These are phyloP conservation scores for Chenopodium formosanum DNA, from an alignment of 148 eudicot species.

Conservation along the genomic window DNA sequence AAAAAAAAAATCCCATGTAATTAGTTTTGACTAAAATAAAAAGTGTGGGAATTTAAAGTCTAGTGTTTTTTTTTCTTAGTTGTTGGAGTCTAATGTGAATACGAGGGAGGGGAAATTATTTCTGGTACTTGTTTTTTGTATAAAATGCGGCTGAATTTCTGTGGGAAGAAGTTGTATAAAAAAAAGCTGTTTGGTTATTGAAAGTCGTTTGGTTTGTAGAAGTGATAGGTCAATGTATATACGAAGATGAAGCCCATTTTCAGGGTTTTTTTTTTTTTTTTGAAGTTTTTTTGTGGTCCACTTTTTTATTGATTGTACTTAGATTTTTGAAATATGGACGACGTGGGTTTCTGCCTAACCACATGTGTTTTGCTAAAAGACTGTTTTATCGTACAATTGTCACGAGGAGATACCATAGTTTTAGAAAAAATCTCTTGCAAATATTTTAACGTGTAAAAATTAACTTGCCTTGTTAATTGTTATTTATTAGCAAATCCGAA, in stretches of 20 bases:
- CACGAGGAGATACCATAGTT: too few species aligned
- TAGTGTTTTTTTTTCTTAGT: not conserved
- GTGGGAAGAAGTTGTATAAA: conserved; percentile 7
- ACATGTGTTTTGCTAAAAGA: too few species aligned
- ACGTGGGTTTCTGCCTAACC: too few species aligned
- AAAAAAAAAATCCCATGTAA: conserved; percentile 14
- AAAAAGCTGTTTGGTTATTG: not conserved
- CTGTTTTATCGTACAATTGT: too few species aligned
- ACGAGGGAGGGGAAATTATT: conserved; percentile 7
- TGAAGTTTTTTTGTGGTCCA: too few species aligned
- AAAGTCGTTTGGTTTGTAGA: not conserved
- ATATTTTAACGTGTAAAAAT: too few species aligned
- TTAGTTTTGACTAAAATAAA: conserved; percentile 34
- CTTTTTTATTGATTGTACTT: too few species aligned
- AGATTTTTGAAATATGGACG: too few species aligned
- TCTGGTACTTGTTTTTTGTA: not conserved
- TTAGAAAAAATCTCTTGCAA: too few species aligned
- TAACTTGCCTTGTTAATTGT: too few species aligned
- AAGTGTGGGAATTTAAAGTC: not conserved
- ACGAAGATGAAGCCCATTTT: not conserved
- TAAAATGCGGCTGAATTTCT: not conserved
- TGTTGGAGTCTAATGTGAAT: conserved; percentile 17
- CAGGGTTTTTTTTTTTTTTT: not conserved
- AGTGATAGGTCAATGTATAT: not conserved
- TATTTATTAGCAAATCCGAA: too few species aligned